A percentile compares a stretch with the other conserved stretches of the same genome.
Conservation (phyloP, 2,329 filamentous ascomycete genomes). For the Ceratocystis cubensis region DNA sequence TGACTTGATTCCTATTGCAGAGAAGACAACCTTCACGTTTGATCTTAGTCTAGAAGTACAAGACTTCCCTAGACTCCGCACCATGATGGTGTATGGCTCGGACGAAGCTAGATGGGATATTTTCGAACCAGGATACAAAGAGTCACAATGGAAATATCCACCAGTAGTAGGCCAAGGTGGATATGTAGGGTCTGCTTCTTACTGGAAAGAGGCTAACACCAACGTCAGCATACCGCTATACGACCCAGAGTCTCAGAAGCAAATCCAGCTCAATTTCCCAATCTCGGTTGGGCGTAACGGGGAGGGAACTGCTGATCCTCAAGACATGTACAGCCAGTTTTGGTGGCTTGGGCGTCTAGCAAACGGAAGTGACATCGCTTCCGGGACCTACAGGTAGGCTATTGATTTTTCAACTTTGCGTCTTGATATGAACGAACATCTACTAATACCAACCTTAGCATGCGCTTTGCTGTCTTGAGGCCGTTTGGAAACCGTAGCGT, state of each 20-base stretch:
- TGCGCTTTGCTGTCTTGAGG: conserved; percentile 25
- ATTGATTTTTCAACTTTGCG: neutral
- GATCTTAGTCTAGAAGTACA: conserved; percentile 16
- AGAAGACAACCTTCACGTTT: conserved; percentile 21
- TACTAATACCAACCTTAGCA: conserved; percentile 4
- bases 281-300: conserved; percentile 22
- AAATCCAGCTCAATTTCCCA: conserved; percentile 24
- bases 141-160: conserved; percentile 32
- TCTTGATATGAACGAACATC: neutral
- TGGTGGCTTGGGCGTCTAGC: conserved; percentile 26
- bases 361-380: conserved; percentile 25
- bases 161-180: conserved; percentile 29
- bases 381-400: conserved; percentile 24
- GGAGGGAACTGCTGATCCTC: neutral
- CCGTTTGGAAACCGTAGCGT: conserved; percentile 24
- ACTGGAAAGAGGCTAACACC: conserved; percentile 22
- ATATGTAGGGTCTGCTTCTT: conserved; percentile 32
- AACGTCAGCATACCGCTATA: conserved; percentile 22
- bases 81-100: conserved; percentile 28
- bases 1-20: conserved; percentile 2
- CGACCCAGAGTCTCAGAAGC: conserved; percentile 23
- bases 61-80: conserved; percentile 23
- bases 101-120: conserved; percentile 31
- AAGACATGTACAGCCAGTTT: conserved; percentile 20
- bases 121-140: conserved; percentile 30